A percentile compares a stretch with the other conserved stretches of the same genome.
phyloP scores from a whole-genome alignment of 2,329 filamentous ascomycete species.

The Colletotrichum simmondsii region DNA sequence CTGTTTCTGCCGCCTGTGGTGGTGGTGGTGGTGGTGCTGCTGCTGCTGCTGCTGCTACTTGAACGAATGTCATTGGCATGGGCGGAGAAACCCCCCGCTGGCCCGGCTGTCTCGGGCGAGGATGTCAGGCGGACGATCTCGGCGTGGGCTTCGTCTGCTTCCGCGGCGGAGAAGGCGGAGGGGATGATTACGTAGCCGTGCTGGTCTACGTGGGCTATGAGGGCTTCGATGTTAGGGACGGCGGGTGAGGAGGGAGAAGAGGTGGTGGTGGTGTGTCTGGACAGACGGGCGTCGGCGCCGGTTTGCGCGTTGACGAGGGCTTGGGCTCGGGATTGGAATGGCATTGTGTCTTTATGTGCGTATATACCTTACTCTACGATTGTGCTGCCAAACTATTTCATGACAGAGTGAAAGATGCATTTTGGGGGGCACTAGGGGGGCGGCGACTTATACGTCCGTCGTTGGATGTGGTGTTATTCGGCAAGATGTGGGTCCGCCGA shows the following conservation, averaged over 20 bases:
- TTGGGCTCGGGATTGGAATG: not conserved
- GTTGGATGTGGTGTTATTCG: not conserved
- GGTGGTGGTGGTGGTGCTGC: no score
- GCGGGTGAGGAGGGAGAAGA: not conserved
- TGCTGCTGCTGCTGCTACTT: no score
- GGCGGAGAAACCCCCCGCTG: constrained; percentile 32
- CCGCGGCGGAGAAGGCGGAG: constrained; percentile 43
- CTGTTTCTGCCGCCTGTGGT: constrained; percentile 43
- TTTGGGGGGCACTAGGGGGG: no score
- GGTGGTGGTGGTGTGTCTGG: not conserved
- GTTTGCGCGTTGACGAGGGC: not conserved
- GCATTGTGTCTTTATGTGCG: not conserved
- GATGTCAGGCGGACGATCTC: constrained; percentile 39
- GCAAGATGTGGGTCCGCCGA: not conserved
- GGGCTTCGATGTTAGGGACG: not conserved
- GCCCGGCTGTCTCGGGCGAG: constrained; percentile 36
- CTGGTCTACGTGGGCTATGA: constrained; percentile 35
- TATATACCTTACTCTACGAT: not conserved
- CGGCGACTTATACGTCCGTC: not conserved
- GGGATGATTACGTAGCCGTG: constrained; percentile 49
- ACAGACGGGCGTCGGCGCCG: not conserved
- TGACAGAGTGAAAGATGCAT: no score
- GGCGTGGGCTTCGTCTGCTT: constrained; percentile 40
- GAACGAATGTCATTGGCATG: no score
- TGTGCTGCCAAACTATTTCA: no score